phyloP scores from a whole-genome alignment of 1,284 basidiomycete genomes.

The Fomitopsis schrenkii region DNA sequence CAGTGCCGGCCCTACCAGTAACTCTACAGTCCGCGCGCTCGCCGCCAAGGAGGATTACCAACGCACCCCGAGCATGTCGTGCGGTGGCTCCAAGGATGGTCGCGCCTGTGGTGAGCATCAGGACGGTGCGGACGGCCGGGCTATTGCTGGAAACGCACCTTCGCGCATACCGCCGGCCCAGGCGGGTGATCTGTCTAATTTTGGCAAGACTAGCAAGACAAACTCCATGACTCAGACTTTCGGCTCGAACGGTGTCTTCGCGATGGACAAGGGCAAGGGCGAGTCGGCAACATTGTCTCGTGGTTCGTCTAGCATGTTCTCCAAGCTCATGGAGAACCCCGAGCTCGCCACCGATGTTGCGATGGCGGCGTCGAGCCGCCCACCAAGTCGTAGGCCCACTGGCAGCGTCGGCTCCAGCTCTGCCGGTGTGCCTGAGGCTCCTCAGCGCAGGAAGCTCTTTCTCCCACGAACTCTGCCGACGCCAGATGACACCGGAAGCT shows the following conservation, averaged over 20 bases:
- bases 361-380: slow-evolving; percentile 41
- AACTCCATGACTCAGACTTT: slow-evolving; percentile 50
- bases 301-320: slow-evolving; percentile 87
- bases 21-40: slow-evolving; percentile 79
- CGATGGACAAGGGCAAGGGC: slow-evolving; percentile 43
- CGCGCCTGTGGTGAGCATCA: slow-evolving; percentile 63
- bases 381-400: slow-evolving; percentile 42
- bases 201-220: slow-evolving; percentile 78
- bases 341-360: slow-evolving; percentile 52
- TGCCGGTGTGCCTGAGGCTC: slow-evolving; percentile 31
- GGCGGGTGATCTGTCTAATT: slow-evolving; percentile 82
- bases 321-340: slow-evolving; percentile 61
- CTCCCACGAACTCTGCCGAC: slow-evolving; percentile 56
- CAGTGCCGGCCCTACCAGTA: slow-evolving; percentile 80
- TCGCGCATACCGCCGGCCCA: slow-evolving; percentile 59
- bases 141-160: slow-evolving; percentile 56
- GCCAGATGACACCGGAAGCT: slow-evolving; percentile 36
- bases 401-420: slow-evolving; percentile 40
- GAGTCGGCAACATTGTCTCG: slow-evolving; percentile 74
- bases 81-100: slow-evolving; percentile 84
- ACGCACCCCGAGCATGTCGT: slow-evolving; percentile 52
- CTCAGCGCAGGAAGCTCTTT: slow-evolving; percentile 72
- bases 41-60: slow-evolving; percentile 47
- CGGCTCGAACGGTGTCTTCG: slow-evolving; percentile 77
- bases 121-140: slow-evolving; percentile 79